Base-by-base conservation (phyloP, 345 rosid species). In the Eucalyptus cloeziana region DNA sequence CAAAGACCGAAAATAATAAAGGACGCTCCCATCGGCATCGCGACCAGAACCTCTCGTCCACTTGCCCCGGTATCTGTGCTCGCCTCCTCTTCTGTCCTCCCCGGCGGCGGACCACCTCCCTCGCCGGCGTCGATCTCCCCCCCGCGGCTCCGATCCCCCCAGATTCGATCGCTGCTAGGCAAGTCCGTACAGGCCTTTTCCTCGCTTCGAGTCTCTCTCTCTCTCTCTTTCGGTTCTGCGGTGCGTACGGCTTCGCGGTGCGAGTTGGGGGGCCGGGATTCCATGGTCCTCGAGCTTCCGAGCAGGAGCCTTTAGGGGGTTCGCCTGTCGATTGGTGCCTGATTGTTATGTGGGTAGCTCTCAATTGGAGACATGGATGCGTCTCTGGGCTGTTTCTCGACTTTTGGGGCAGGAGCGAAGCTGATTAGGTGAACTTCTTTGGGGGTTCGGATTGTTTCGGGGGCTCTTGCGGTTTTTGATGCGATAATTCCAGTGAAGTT, bases 291-390 rank as follows among this genome's bases (percentile, higher is more conserved):
- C 87, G 91, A 76, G 85, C 52, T 90, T 43, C 88, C 14, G 2
- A 90, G 17, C 13, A 47, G 79, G 24, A 88, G 62, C 44, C 85
- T 56, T 21, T 62, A 64, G 88, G 52, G 30, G 81, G 56, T 60
- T 87, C 87, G 86, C 16, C 60, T 86, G 87, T 49, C 87, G 88
- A 87, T 92, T 62, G 30, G 19, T 86, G 56, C 80, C 40, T 76
- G 51, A 56, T 92, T 93, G 93, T 93, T 89, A 91, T 96, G 94
- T 94, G 95, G 95, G 93, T 94, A 89, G 94, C 91, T 92, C 91
- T 94, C 89, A 92, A 90, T 92, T 95, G 94, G 96, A 94, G 90
- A 69, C 94, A 94, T 94, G 98, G 98, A 87, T 94, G 95, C 89
- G 92, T 92, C 30, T 91, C 91, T 89, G 91, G 94, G 62, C 89